A percentile compares a stretch with the other conserved stretches of the same genome.
phyloP scores from a whole-genome alignment of 805 yeast species.

The Lachancea lanzarotensis region DNA sequence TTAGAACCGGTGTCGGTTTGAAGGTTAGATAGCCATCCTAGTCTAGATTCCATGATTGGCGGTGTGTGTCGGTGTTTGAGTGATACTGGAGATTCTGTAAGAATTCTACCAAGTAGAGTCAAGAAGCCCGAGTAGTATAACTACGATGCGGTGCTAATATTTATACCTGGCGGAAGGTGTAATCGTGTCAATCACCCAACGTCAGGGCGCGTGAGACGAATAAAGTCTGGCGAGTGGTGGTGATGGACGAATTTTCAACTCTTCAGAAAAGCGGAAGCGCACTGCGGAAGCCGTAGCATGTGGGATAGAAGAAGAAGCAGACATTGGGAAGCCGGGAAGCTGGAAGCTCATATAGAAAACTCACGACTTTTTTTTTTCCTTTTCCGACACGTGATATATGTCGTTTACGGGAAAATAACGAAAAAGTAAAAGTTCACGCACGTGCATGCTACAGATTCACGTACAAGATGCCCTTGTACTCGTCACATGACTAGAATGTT shows the following conservation, averaged over 20 bases:
- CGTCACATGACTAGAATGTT: too few species aligned
- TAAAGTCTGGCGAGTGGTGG: neutral
- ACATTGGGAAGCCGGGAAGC: neutral
- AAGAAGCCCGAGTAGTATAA: neutral
- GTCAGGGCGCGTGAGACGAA: neutral
- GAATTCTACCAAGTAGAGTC: too few species aligned
- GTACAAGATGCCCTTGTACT: too few species aligned
- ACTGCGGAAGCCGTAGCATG: neutral
- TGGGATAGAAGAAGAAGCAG: neutral
- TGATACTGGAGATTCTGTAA: neutral
- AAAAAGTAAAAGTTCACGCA: neutral
- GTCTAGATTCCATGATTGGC: constrained; percentile 40
- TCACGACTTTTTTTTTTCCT: neutral
- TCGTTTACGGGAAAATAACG: too few species aligned
- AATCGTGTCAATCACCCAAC: neutral
- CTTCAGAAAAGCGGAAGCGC: neutral
- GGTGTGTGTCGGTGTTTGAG: neutral
- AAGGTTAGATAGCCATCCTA: constrained; percentile 80
- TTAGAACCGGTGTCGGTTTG: constrained; percentile 73
- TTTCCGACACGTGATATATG: too few species aligned
- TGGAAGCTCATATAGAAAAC: neutral
- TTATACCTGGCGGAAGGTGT: constrained; percentile 1
- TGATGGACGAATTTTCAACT: neutral
- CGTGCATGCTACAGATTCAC: too few species aligned
- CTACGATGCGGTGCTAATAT: neutral